These are phyloP conservation scores for Scheffersomyces illinoinensis DNA, from an alignment of 1,139 yeast species.

Conservation along the genomic window DNA sequence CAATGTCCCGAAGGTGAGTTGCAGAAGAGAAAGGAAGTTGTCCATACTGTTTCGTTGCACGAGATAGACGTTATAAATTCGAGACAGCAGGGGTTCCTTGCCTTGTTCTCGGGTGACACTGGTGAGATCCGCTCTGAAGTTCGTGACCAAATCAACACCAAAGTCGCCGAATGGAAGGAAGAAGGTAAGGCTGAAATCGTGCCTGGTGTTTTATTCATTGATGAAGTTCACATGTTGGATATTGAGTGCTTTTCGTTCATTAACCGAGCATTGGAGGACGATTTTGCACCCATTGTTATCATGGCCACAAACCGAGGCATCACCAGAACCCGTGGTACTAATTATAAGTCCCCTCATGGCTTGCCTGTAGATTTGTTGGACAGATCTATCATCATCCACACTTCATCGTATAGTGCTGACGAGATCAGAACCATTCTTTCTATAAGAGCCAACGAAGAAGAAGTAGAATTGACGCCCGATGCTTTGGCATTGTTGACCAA, in stretches of 20 bases:
- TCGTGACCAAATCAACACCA: constrained; percentile 93
- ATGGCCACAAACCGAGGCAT: constrained; percentile 99
- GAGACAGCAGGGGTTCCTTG: constrained; percentile 96
- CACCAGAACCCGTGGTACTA: constrained; percentile 89
- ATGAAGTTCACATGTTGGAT: constrained; percentile 98
- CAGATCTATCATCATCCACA: constrained; percentile 89
- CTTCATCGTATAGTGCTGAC: constrained; percentile 70
- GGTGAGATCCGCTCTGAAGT: constrained; percentile 97
- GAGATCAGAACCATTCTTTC: constrained; percentile 85
- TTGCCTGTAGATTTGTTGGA: constrained; percentile 92
- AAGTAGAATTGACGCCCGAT: constrained; percentile 79
- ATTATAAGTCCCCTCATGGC: constrained; percentile 94
- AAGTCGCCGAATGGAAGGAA: constrained; percentile 98
- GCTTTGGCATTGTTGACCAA: constrained; percentile 89
- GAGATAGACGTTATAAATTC: constrained; percentile 98
- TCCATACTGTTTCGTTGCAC: constrained; percentile 93
- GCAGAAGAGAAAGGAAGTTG: constrained; percentile 92
- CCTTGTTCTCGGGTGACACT: constrained; percentile 94
- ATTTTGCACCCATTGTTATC: constrained; percentile 92
- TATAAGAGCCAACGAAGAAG: constrained; percentile 96
- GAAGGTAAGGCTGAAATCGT: constrained; percentile 98
- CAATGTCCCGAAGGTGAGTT: constrained; percentile 99
- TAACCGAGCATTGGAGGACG: constrained; percentile 96
- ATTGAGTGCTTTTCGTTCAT: constrained; percentile 95
- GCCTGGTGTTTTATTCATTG: constrained; percentile 98